Conservation (phyloP, 2,329 filamentous ascomycete genomes). For the Pseudogymnoascus sp. region DNA sequence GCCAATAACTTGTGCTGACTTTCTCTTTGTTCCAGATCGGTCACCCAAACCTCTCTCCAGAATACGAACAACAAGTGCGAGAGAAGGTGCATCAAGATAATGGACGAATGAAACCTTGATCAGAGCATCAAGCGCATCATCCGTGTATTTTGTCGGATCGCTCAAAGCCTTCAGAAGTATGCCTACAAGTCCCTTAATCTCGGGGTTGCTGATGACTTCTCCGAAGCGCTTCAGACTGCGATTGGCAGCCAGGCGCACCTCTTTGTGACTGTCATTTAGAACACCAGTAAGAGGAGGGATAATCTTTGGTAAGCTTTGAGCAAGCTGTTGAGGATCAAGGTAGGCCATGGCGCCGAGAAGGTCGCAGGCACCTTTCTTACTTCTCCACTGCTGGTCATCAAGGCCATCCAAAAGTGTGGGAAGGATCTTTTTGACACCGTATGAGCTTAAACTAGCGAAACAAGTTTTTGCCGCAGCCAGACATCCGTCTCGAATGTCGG, state of each 20-base stretch:
- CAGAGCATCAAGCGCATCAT: slow-evolving; percentile 83
- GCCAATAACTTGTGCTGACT: slow-evolving; percentile 94
- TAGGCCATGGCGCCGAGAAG: slow-evolving; percentile 97
- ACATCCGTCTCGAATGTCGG: slow-evolving; percentile 87
- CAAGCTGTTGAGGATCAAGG: slow-evolving; percentile 88
- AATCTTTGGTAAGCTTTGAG: slow-evolving; percentile 86
- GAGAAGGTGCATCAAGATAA: slow-evolving; percentile 92
- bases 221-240: slow-evolving; percentile 95
- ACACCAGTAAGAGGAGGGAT: slow-evolving; percentile 92
- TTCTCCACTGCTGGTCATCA: slow-evolving; percentile 94
- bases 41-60: slow-evolving; percentile 86
- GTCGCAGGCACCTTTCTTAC: slow-evolving; percentile 96
- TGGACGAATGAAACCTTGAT: slow-evolving; percentile 99
- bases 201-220: slow-evolving; percentile 95
- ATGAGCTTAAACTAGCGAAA: slow-evolving; percentile 88
- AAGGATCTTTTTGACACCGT: slow-evolving; percentile 88
- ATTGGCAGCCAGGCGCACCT: slow-evolving; percentile 86
- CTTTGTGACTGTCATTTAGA: slow-evolving; percentile 95
- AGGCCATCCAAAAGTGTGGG: slow-evolving; percentile 86
- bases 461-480: slow-evolving; percentile 89
- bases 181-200: slow-evolving; percentile 86
- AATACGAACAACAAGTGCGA: slow-evolving; percentile 91
- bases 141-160: slow-evolving; percentile 94
- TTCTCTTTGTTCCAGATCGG: slow-evolving; percentile 89
- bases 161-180: slow-evolving; percentile 93